Conservation (phyloP, 2,329 filamentous ascomycete genomes). For the Calonectria pseudoreteaudii region DNA sequence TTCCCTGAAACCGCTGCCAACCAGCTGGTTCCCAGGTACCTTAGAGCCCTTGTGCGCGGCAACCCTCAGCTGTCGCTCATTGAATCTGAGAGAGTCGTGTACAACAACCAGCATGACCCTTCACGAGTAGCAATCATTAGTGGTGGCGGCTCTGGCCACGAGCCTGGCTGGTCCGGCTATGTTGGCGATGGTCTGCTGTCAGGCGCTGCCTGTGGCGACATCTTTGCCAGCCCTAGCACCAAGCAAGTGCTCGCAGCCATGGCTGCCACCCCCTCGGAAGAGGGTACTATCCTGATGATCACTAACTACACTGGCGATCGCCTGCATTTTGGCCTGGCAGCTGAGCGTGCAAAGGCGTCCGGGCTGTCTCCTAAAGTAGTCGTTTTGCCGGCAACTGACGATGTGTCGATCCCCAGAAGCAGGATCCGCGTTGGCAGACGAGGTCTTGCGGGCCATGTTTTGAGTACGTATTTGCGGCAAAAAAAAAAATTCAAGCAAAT, state of each 20-base stretch:
- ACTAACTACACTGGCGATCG: constrained; percentile 76
- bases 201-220: constrained; percentile 70
- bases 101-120: constrained; percentile 21
- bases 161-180: constrained; percentile 74
- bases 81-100: constrained; percentile 18
- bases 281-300: constrained; percentile 70
- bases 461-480: constrained; percentile 13
- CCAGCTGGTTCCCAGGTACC: constrained; percentile 18
- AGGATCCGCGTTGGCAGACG: constrained; percentile 14
- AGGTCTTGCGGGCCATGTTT: constrained; percentile 16
- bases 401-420: constrained; percentile 17
- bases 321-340: constrained; percentile 69
- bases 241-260: constrained; percentile 72
- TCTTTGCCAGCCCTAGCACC: constrained; percentile 73
- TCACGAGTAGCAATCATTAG: constrained; percentile 16
- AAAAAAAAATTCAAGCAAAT: background rate
- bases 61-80: constrained; percentile 20
- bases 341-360: constrained; percentile 14
- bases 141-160: constrained; percentile 64
- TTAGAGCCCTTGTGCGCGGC: constrained; percentile 16
- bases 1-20: constrained; percentile 20
- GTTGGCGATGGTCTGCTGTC: constrained; percentile 72
- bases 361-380: constrained; percentile 6
- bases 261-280: constrained; percentile 63
- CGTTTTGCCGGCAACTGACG: constrained; percentile 10